These are phyloP conservation scores for Globisporangium paroecandrum DNA, from an alignment of 352 stramenopile species.

Conservation along the genomic window DNA sequence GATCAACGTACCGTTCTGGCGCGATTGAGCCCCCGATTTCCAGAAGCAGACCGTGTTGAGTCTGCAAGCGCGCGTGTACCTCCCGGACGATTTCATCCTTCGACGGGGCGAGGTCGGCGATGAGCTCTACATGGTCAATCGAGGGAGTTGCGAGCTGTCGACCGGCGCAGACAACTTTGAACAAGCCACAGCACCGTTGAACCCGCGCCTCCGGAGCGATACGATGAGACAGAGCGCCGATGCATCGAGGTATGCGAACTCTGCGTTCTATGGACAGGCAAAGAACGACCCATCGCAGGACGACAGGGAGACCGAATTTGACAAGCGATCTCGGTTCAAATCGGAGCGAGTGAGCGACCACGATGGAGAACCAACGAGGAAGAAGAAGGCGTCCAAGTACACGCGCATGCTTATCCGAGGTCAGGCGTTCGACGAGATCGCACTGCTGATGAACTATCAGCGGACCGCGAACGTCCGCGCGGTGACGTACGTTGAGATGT, in stretches of 20 bases:
- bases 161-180: constrained; percentile 31
- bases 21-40: constrained; percentile 49
- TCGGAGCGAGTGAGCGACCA: background rate
- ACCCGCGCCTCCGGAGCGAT: background rate
- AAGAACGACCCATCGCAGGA: background rate
- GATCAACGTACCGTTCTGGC: constrained; percentile 36
- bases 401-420: constrained; percentile 9
- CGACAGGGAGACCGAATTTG: background rate
- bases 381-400: background rate
- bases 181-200: constrained; percentile 34
- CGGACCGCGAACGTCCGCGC: background rate
- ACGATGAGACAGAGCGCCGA: background rate
- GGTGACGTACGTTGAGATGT: background rate
- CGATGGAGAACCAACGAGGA: background rate
- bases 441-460: background rate
- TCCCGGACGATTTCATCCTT: constrained; percentile 28
- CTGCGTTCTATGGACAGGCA: constrained; percentile 8
- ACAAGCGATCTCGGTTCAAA: background rate
- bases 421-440: background rate
- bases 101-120: background rate
- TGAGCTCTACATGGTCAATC: background rate
- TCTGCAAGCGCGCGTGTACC: constrained; percentile 50
- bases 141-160: constrained; percentile 42
- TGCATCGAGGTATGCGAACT: constrained; percentile 28
- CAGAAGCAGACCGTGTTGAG: constrained; percentile 48